These are phyloP conservation scores for Biscogniauxia sp. DNA, from an alignment of 2,329 filamentous ascomycete genomes.

Conservation along the genomic window DNA sequence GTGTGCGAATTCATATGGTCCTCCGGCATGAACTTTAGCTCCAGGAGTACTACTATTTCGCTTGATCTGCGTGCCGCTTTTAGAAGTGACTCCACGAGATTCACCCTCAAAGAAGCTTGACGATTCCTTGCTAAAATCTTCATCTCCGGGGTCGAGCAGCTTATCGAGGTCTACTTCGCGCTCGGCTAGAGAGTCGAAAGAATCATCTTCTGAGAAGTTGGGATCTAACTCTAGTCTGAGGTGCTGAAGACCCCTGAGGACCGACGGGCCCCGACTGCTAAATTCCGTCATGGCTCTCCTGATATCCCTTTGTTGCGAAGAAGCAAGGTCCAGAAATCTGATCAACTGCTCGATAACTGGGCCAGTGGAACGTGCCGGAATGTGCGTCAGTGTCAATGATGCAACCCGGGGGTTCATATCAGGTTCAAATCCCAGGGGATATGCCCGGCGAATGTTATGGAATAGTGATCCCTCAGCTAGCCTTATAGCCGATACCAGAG, in stretches of 20 bases:
- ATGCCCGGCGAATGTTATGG: slow-evolving; percentile 43
- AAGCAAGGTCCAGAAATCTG: slow-evolving; percentile 45
- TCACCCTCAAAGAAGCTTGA: slow-evolving; percentile 43
- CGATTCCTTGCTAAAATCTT: slow-evolving; percentile 35
- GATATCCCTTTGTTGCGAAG: slow-evolving; percentile 49
- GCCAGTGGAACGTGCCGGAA: slow-evolving; percentile 54
- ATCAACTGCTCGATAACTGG: slow-evolving; percentile 47
- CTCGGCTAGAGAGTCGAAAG: slow-evolving; percentile 27
- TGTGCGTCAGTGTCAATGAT: slow-evolving; percentile 51
- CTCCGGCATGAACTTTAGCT: background rate
- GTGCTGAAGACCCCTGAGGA: slow-evolving; percentile 51
- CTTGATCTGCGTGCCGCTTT: background rate
- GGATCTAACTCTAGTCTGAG: slow-evolving; percentile 54
- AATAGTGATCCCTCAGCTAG: slow-evolving; percentile 46
- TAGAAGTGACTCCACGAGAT: slow-evolving; percentile 17
- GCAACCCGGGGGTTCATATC: slow-evolving; percentile 55
- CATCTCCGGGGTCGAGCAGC: slow-evolving; percentile 38
- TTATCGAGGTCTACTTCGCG: slow-evolving; percentile 41
- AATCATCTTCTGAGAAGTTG: slow-evolving; percentile 40
- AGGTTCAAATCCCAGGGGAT: slow-evolving; percentile 48
- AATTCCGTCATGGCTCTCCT: slow-evolving; percentile 24
- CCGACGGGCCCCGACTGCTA: slow-evolving; percentile 37
- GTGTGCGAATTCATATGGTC: slow-evolving; percentile 15
- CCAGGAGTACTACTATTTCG: background rate
- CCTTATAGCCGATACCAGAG: slow-evolving; percentile 36